These are phyloP conservation scores for Fraxinus dipetala DNA, from an alignment of 305 asterid genomes.

Conservation along the genomic window DNA sequence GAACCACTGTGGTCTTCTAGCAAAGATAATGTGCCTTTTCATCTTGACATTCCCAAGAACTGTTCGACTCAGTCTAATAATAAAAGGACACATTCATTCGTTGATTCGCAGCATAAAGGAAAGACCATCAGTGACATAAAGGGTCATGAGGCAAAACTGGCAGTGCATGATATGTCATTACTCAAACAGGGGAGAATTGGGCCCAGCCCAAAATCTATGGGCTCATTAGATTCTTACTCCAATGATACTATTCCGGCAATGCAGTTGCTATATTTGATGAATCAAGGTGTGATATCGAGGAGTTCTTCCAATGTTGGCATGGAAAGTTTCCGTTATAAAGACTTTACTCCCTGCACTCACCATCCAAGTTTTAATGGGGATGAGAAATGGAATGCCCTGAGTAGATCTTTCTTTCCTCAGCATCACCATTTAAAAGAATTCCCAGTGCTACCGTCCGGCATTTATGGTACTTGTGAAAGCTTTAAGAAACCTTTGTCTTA, in stretches of 20 bases:
- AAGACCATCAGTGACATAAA: conserved; percentile 47
- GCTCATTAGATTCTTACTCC: conserved; percentile 46
- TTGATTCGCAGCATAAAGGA: conserved; percentile 41
- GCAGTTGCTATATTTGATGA: conserved; percentile 78
- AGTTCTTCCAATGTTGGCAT: conserved; percentile 37
- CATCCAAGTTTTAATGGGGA: conserved; percentile 38
- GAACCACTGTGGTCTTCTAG: conserved; percentile 39
- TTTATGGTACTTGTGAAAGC: conserved; percentile 29
- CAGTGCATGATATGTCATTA: conserved; percentile 24
- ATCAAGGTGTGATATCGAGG: conserved; percentile 39
- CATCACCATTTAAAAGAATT: conserved; percentile 30
- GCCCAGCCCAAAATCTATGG: conserved; percentile 26
- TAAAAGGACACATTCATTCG: conserved; percentile 24
- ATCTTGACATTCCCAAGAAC: conserved; percentile 30
- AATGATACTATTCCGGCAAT: conserved; percentile 76
- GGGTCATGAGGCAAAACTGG: conserved; percentile 34
- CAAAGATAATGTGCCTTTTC: conserved; percentile 30
- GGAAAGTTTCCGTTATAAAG: conserved; percentile 34
- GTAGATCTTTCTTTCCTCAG: conserved; percentile 29
- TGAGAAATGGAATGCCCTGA: conserved; percentile 29
- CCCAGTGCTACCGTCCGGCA: conserved; percentile 20
- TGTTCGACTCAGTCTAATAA: conserved; percentile 29
- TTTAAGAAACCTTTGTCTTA: conserved; percentile 30
- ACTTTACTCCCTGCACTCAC: conserved; percentile 43
- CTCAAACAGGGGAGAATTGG: conserved; percentile 30